phyloP scores from a whole-genome alignment of 495 filamentous ascomycete genomes.

The Amphirosellinia nigrospora region DNA sequence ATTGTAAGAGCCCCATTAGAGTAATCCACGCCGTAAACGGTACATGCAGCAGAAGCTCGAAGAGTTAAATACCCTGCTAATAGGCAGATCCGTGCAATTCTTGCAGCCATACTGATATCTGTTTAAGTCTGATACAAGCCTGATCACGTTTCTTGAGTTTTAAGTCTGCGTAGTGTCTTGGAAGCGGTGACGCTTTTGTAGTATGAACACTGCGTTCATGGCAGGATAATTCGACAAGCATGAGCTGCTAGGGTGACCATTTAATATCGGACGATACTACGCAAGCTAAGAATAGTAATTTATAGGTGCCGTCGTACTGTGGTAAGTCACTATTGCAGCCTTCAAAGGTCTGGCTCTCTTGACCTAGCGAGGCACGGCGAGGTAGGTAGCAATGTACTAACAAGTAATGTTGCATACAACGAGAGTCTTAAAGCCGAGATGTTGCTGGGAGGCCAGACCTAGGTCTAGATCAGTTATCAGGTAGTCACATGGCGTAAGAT shows the following conservation, averaged over 20 bases:
- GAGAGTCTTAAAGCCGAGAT: neutral
- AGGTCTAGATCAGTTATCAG: conserved; percentile 3
- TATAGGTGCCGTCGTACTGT: neutral
- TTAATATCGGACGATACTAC: conserved; percentile 3
- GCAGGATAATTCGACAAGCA: neutral
- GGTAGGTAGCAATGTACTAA: neutral
- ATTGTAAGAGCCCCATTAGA: conserved; percentile 51
- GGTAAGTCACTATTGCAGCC: conserved; percentile 12
- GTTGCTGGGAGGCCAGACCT: neutral
- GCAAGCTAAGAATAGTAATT: conserved; percentile 15
- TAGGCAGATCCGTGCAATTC: conserved; percentile 22
- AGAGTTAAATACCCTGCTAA: conserved; percentile 33
- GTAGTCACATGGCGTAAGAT: neutral
- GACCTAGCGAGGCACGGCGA: neutral
- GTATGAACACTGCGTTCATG: neutral
- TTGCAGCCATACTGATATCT: conserved; percentile 28
- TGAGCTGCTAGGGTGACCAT: neutral
- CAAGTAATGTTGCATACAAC: conserved; percentile 8
- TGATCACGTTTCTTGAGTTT: neutral
- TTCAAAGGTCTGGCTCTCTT: conserved; percentile 1
- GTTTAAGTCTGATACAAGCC: neutral
- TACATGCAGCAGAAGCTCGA: conserved; percentile 43
- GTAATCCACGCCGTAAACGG: conserved; percentile 51
- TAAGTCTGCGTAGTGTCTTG: neutral
- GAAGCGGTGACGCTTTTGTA: conserved; percentile 6